Evolutionary conservation across 164 flowering plant genomes (phyloP).

Genomic region (Aristolochia californica): DNA sequence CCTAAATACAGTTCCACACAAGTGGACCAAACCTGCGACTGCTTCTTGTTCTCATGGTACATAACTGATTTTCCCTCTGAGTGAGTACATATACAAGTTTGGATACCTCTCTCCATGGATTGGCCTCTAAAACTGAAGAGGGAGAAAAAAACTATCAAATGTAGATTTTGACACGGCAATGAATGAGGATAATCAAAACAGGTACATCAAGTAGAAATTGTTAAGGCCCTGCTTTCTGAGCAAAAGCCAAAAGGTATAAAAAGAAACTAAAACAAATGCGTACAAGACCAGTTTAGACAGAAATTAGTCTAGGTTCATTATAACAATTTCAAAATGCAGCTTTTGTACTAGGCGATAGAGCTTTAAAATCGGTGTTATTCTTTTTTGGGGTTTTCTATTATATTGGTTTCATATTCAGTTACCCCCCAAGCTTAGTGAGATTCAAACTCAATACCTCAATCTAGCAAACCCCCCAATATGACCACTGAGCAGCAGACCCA

Average conservation of each 20-base stretch:
- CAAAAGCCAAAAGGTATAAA: background rate
- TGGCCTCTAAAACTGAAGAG: constrained; percentile 66
- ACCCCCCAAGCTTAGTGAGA: no score
- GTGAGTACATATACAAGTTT: constrained; percentile 94
- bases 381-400: no score
- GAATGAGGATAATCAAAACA: background rate
- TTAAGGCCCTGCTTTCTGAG: background rate
- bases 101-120: constrained; percentile 84
- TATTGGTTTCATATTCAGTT: no score
- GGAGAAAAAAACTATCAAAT: background rate
- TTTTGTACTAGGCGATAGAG: no score
- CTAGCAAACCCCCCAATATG: no score
- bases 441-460: no score
- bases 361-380: no score
- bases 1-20: background rate
- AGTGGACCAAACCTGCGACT: constrained; percentile 54
- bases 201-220: background rate
- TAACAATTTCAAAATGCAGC: no score
- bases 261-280: background rate
- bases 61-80: constrained; percentile 73
- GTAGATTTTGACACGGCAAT: background rate
- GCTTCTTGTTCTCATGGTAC: constrained; percentile 95
- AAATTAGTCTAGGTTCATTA: no score
- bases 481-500: no score
- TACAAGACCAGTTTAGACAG: background rate